Base-by-base conservation (phyloP, 352 stramenopile species). In the Phytophthora sojae region DNA sequence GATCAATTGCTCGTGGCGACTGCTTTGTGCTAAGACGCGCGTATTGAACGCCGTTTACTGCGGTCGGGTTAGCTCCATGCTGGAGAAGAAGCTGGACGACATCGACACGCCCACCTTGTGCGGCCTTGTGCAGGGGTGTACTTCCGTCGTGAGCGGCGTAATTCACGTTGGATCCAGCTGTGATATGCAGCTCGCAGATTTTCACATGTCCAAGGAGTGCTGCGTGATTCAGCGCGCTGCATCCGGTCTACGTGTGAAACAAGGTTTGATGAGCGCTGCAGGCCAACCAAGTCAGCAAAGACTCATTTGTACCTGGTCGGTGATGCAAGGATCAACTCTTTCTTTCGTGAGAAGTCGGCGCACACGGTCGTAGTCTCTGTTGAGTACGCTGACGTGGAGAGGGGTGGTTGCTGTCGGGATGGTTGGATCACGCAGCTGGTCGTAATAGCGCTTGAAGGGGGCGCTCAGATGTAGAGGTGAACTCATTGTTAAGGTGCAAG, bases 121-220 rank as follows among this genome's bases (percentile, higher is more conserved):
- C 76, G 23, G 79, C 79, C 76, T 86, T 86, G 32, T 86, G 76
- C 7, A 86, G 64, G 23, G 79, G 54, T 14, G 73, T 77, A 55
- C 42, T 79, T 39, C 52, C 61, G 14, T 74, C 64, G 6, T 39
- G 23, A 32, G 69, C 61, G 25, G 50, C 32, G 17, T 54, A 57
- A 11, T 79, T 76, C 9, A 65, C 50, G 23, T 75, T 61, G 19
- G 67, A 70, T 19, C 70, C 73, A 17, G 47, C 35, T 5, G 56
- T 44, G 23, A 84, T 61, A 1, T 83, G 61, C 17, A 86, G 19
- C 2, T 70, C 57, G 52, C 74, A 83, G 4, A 79, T 63, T 47
- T 70, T 59, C 6, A 53, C 9, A 25, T 72, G 57, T 4, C 76
- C 79, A 39, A 86, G 73, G 14, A 86, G 67, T 17, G 76, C 69